Evolutionary conservation across 805 yeast species (phyloP).

Genomic region (Teunomyces lycoperdinae): DNA sequence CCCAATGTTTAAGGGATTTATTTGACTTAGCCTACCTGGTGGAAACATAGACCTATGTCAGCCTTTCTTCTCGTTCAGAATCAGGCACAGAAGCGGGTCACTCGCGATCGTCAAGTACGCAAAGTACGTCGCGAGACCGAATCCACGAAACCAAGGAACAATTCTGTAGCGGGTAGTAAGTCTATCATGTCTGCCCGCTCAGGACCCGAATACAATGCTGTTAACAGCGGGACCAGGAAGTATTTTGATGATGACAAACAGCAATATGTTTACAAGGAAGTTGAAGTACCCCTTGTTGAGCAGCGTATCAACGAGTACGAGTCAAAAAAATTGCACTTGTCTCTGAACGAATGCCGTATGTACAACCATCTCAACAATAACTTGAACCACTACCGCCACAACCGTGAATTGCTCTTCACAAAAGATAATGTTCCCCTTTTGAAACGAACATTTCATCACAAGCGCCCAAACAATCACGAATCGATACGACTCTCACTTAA

Average conservation of each 20-base stretch:
- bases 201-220: background rate
- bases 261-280: slow-evolving; percentile 7
- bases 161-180: background rate
- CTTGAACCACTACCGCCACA: slow-evolving; percentile 8
- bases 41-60: slow-evolving; percentile 4
- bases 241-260: slow-evolving; percentile 11
- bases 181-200: background rate
- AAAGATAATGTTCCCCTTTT: slow-evolving; percentile 10
- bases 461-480: slow-evolving; percentile 7
- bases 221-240: slow-evolving; percentile 6
- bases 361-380: slow-evolving; percentile 9
- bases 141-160: slow-evolving; percentile 1
- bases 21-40: background rate
- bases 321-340: slow-evolving; percentile 5
- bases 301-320: slow-evolving; percentile 12
- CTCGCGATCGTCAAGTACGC: slow-evolving; percentile 5
- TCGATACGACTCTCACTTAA: slow-evolving; percentile 3
- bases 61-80: slow-evolving; percentile 10
- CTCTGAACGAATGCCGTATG: slow-evolving; percentile 5
- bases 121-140: background rate
- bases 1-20: background rate
- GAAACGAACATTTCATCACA: slow-evolving; percentile 15
- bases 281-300: slow-evolving; percentile 10
- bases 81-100: slow-evolving; percentile 6
- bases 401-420: slow-evolving; percentile 9